Evolutionary conservation across 768 basidiomycete species (phyloP), one percentile per base, ranked within the genome.

Genomic region (Tricholoma hemisulphureum): DNA sequence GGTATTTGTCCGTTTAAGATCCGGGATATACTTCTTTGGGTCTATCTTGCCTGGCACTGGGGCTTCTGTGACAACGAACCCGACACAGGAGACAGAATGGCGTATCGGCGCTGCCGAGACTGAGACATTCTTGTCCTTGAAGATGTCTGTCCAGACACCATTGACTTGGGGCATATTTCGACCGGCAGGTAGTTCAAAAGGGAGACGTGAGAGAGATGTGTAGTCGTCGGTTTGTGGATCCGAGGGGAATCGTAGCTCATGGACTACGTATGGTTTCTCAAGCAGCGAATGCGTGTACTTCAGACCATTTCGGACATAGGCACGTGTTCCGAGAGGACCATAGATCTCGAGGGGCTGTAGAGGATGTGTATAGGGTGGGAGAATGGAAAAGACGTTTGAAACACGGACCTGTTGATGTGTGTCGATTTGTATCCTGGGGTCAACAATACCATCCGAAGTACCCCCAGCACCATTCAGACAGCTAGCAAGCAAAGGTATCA

Each of bases 21-120:
- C 80, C 2, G 88, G 84, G 34, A 87, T 74, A 66, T 91, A 91
- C 61, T 80, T 75, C 54, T 76, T 72, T 7, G 89, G 84, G 53
- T 89, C 81, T 48, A 93, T 84, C 71, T 88, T 89, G n/a, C 88
- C 89, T 2, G 91, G 84, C 1, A 92, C 73, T 6, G 86, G 81
- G 7, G 83, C 78, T 70, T 94, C 92, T 35, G 71, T 71, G 35
- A 95, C 73, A 54, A 91, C 85, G 69, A 85, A 95, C 35, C 92
- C 93, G 34, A 94, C 74, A 61, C 91, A 94, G 0, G 90, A 85
- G 10, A 90, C 86, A 6, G 89, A 90, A 69, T 95, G 93, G 56
- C 74, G 64, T 32, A 94, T 91, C 23, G 92, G 90, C 1, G 83
- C 90, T 6, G 91, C 91, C 28, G 84, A 85, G 29, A 94, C 84